Evolutionary conservation across 2,329 filamentous ascomycete genomes (phyloP).

Genomic region (Fusarium euwallaceae): DNA sequence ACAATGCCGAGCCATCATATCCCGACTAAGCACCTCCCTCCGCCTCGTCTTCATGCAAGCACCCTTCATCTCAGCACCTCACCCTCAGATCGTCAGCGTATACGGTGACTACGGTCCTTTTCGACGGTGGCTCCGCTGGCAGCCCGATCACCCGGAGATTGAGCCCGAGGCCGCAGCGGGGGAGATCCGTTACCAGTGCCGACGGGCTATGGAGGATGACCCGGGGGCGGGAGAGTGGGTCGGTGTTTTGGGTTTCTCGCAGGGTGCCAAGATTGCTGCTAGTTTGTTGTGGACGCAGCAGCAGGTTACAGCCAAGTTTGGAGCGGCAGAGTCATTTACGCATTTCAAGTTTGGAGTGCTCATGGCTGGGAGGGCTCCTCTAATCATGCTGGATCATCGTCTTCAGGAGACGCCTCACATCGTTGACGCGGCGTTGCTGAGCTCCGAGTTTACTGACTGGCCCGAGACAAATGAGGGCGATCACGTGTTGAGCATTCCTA

Average conservation of each 20-base stretch:
- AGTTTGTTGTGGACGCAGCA: slow-evolving; percentile 74
- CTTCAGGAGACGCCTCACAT: slow-evolving; percentile 66
- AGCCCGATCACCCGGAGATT: slow-evolving; percentile 66
- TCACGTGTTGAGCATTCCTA: slow-evolving; percentile 51
- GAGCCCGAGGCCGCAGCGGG: slow-evolving; percentile 59
- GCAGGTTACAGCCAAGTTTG: slow-evolving; percentile 57
- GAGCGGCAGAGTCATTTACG: slow-evolving; percentile 36
- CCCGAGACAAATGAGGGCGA: slow-evolving; percentile 63
- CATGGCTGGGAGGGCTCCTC: slow-evolving; percentile 52
- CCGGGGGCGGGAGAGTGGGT: slow-evolving; percentile 70
- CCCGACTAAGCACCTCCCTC: slow-evolving; percentile 67
- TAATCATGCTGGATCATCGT: slow-evolving; percentile 53
- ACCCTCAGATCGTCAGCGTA: slow-evolving; percentile 72
- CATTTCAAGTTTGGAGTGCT: slow-evolving; percentile 54
- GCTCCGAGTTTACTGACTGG: slow-evolving; percentile 44
- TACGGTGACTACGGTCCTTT: slow-evolving; percentile 78
- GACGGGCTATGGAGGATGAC: slow-evolving; percentile 65
- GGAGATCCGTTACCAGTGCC: slow-evolving; percentile 56
- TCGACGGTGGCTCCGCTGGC: slow-evolving; percentile 72
- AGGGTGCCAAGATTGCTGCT: slow-evolving; percentile 73
- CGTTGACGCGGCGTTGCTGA: slow-evolving; percentile 40
- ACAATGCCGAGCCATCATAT: slow-evolving; percentile 71
- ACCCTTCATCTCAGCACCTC: slow-evolving; percentile 73
- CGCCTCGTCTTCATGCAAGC: slow-evolving; percentile 80
- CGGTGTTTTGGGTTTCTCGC: slow-evolving; percentile 74